Percentiles rank a stretch among this genome's conserved stretches.
phyloP scores from a whole-genome alignment of 352 stramenopile genomes.

The Nothophytophthora sp. region DNA sequence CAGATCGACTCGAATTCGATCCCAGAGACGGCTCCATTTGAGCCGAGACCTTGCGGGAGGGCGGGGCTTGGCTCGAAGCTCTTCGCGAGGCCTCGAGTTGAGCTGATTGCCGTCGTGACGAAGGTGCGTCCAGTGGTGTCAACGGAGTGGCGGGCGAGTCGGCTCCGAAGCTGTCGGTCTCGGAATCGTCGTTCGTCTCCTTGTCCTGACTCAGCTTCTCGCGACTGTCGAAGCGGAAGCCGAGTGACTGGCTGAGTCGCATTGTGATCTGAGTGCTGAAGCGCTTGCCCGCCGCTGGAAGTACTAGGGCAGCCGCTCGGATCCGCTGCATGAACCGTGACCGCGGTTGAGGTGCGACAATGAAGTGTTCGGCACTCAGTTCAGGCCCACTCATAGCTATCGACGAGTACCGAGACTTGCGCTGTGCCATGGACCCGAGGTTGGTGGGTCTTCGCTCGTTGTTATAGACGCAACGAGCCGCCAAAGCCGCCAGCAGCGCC shows the following conservation, averaged over 20 bases:
- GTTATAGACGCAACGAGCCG: constrained; percentile 31
- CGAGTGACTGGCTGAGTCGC: constrained; percentile 12
- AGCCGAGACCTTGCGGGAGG: constrained; percentile 11
- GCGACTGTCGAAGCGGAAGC: constrained; percentile 17
- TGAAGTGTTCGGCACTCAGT: constrained; percentile 17
- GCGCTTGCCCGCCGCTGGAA: constrained; percentile 22
- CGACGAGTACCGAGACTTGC: constrained; percentile 27
- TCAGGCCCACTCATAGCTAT: constrained; percentile 16
- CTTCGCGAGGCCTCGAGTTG: no score
- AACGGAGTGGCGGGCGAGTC: constrained; percentile 6
- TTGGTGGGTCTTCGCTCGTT: constrained; percentile 11
- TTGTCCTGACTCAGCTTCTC: constrained; percentile 14
- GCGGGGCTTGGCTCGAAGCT: neutral
- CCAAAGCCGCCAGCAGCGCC: constrained; percentile 18
- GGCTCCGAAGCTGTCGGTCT: constrained; percentile 26
- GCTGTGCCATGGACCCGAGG: constrained; percentile 20
- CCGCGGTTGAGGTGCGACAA: neutral
- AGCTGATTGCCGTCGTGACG: constrained; percentile 17
- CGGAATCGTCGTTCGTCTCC: constrained; percentile 17
- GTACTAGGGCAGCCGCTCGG: constrained; percentile 7
- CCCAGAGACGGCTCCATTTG: constrained; percentile 2
- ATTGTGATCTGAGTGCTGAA: constrained; percentile 23
- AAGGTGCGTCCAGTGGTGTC: neutral
- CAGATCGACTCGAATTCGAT: neutral
- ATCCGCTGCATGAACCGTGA: constrained; percentile 18